Evolutionary conservation across 1,284 basidiomycete species (phyloP).

Genomic region (Irpex sp.): DNA sequence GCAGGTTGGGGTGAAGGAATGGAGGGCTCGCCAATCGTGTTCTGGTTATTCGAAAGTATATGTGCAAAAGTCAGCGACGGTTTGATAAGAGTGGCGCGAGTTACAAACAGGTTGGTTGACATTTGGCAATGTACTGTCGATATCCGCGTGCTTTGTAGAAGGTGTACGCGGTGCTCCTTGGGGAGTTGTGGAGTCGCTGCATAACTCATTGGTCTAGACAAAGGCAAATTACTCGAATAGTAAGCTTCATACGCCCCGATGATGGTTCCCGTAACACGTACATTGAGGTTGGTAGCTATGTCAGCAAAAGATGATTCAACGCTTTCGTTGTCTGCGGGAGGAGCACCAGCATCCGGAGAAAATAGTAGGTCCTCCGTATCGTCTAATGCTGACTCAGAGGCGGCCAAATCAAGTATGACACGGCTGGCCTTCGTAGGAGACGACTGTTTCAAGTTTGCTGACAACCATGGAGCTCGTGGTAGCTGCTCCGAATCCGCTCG

Average conservation of each 20-base stretch:
- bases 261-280: not conserved
- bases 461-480: not conserved
- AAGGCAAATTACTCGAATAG: not conserved
- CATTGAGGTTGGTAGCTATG: not conserved
- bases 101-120: not conserved
- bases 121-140: not conserved
- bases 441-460: not conserved
- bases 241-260: not conserved
- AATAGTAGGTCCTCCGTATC: not conserved
- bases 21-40: conserved; percentile 1
- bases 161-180: not conserved
- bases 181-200: not conserved
- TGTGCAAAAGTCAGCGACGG: not conserved
- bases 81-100: not conserved
- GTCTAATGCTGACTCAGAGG: not conserved
- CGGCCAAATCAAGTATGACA: not conserved
- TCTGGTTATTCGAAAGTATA: not conserved
- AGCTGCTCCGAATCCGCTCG: not conserved
- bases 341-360: not conserved
- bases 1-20: not conserved
- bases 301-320: not conserved
- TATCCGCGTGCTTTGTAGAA: not conserved
- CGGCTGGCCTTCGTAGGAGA: not conserved
- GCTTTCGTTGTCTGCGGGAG: not conserved
- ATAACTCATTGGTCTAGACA: not conserved